phyloP scores from a whole-genome alignment of 768 basidiomycete genomes.

The Cystofilobasidium ferigula region DNA sequence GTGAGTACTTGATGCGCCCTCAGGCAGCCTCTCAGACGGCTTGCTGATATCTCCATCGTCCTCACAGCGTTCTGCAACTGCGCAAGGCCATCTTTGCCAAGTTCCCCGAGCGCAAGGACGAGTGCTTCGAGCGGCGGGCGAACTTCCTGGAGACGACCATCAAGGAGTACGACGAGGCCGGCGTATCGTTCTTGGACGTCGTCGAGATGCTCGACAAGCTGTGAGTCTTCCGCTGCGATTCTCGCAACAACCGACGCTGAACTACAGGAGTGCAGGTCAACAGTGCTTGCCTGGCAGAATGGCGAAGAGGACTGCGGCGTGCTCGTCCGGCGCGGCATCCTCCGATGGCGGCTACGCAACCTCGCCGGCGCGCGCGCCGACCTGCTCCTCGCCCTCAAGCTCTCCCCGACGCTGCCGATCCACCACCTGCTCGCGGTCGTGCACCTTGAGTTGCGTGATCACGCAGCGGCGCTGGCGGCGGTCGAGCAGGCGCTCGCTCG shows the following conservation, averaged over 20 bases:
- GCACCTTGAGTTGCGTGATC: constrained; percentile 13
- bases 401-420: constrained; percentile 19
- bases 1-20: background rate
- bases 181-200: constrained; percentile 15
- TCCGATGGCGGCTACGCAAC: constrained; percentile 21
- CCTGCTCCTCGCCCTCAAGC: constrained; percentile 5
- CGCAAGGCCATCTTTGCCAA: constrained; percentile 15
- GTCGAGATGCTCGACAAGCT: constrained; percentile 15
- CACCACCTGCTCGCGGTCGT: constrained; percentile 21
- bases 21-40: too few relatives aligned
- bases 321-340: constrained; percentile 19
- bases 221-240: too few relatives aligned
- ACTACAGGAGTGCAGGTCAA: too few relatives aligned
- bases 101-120: constrained; percentile 21
- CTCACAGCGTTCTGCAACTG: constrained; percentile 13
- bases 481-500: constrained; percentile 9
- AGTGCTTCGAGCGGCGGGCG: constrained; percentile 18
- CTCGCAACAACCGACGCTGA: too few relatives aligned
- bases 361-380: constrained; percentile 9
- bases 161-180: constrained; percentile 7
- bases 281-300: constrained; percentile 16
- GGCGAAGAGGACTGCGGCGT: constrained; percentile 25
- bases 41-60: background rate
- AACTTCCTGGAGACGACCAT: constrained; percentile 5
- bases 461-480: background rate